Evolutionary conservation across 371 early-diverging fungal species (phyloP).

Genomic region (Zychaea mexicana): DNA sequence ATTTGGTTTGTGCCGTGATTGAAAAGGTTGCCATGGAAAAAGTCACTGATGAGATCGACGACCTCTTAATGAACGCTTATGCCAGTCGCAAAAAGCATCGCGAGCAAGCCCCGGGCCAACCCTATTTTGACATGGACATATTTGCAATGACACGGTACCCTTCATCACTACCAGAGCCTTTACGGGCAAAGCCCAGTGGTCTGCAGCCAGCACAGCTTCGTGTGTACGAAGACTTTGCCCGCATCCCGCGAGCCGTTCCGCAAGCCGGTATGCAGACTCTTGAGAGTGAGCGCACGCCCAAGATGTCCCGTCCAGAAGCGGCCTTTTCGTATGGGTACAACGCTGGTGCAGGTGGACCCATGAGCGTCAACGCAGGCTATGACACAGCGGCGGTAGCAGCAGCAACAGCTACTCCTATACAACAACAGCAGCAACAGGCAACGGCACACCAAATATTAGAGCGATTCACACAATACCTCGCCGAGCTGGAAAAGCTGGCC

Average conservation of each 20-base stretch:
- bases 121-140: constrained; percentile 85
- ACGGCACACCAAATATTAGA: constrained; percentile 66
- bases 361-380: neutral
- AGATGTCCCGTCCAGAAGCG: constrained; percentile 12
- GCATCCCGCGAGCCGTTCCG: constrained; percentile 43
- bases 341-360: neutral
- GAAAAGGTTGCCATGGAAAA: constrained; percentile 96
- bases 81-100: constrained; percentile 81
- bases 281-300: constrained; percentile 9
- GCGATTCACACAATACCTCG: constrained; percentile 68
- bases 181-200: constrained; percentile 83
- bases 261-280: constrained; percentile 10
- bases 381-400: constrained; percentile 8
- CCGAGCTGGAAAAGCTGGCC: constrained; percentile 80
- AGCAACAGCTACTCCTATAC: neutral
- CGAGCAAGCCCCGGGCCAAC: constrained; percentile 84
- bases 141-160: constrained; percentile 81
- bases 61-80: constrained; percentile 69
- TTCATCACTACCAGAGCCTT: constrained; percentile 80
- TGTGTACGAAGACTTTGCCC: constrained; percentile 77
- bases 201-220: constrained; percentile 77
- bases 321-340: constrained; percentile 17
- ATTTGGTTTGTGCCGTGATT: constrained; percentile 88
- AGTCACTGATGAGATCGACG: constrained; percentile 86
- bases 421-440: constrained; percentile 7